Base-by-base conservation (phyloP, 2,329 filamentous ascomycete genomes). In the Diaporthe capsici region DNA sequence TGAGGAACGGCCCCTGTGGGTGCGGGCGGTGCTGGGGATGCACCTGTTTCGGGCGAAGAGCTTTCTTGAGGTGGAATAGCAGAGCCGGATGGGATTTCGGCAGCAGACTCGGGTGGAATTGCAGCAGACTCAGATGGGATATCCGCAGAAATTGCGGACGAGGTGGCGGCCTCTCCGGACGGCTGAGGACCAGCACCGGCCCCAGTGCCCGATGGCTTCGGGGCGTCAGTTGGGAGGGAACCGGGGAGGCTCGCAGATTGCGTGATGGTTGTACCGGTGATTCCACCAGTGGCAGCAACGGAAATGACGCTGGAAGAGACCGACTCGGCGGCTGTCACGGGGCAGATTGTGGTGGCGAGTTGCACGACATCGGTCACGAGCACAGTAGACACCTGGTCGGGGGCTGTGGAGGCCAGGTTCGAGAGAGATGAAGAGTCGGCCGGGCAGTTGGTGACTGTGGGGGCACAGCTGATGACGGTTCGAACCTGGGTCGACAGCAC, bases 391-490 rank as follows among this genome's bases (percentile, higher is more conserved):
- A 72, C 37, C 28, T 71, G 63, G 25, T 74, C 73, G 28, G 65
- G 73, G 28, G 71, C 58, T 3, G 71, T 57, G n/a, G 71, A 65
- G 22, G 71, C 71, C 37, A 73, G 47, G 10, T 73, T 20, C 39
- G 75, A 72, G 44, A 76, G 58, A 15, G 65, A 67, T 1, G 75
- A 70, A 37, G 74, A 73, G 28, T 61, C 55, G 42, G 76, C 76
- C 28, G 76, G 76, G 65, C 76, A 77, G 57, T 76, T 49, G 20
- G 74, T 76, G 39, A 77, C 71, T 1, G 57, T 65, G 22, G 76
- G 57, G 17, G 76, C 76, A 55, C 76, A 77, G 76, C 74, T 76
- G 10, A 72, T 72, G 58, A 77, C 63, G 25, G 76, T 77, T 5
- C 74, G 58, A 20, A 77, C 53, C 34, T 73, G 73, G 5, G 76